Evolutionary conservation across 2,329 filamentous ascomycete species (phyloP).

Genomic region (Fusarium sp.): DNA sequence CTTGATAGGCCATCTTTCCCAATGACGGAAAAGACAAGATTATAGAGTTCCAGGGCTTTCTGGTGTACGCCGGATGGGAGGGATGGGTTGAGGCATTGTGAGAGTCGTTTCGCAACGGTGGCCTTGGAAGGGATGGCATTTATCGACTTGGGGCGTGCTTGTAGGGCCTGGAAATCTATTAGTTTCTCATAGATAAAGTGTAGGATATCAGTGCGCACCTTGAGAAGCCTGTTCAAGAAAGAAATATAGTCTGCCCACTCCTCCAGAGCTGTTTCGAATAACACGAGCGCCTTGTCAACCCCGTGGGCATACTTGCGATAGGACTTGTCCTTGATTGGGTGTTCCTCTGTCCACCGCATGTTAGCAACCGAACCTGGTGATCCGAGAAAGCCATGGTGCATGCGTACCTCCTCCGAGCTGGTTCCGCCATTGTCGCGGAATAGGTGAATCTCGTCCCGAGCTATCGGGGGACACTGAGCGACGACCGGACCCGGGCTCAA

Average conservation of each 20-base stretch:
- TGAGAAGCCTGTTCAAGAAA: constrained; percentile 89
- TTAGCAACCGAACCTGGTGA: constrained; percentile 17
- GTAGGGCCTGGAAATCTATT: constrained; percentile 74
- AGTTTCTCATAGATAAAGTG: background rate
- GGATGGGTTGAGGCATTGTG: constrained; percentile 94
- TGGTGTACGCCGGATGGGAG: constrained; percentile 97
- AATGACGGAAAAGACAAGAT: constrained; percentile 87
- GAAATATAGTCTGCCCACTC: constrained; percentile 99
- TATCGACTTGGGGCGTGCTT: constrained; percentile 81
- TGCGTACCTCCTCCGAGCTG: constrained; percentile 80
- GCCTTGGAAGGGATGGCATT: constrained; percentile 83
- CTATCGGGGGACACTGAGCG: constrained; percentile 81
- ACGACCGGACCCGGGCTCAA: constrained; percentile 69
- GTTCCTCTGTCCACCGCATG: constrained; percentile 60
- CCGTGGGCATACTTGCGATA: constrained; percentile 91
- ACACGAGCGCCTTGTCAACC: constrained; percentile 85
- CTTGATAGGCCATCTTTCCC: constrained; percentile 82
- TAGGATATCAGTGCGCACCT: constrained; percentile 65
- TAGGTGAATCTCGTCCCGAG: constrained; percentile 84
- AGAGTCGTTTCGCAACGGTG: constrained; percentile 87
- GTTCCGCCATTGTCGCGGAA: constrained; percentile 80
- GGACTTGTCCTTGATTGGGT: constrained; percentile 70
- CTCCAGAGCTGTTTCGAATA: constrained; percentile 93
- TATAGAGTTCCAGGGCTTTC: constrained; percentile 95
- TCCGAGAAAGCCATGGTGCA: background rate